Conservation (phyloP, 2,329 filamentous ascomycete species). For the Lasiodiplodia theobromae region DNA sequence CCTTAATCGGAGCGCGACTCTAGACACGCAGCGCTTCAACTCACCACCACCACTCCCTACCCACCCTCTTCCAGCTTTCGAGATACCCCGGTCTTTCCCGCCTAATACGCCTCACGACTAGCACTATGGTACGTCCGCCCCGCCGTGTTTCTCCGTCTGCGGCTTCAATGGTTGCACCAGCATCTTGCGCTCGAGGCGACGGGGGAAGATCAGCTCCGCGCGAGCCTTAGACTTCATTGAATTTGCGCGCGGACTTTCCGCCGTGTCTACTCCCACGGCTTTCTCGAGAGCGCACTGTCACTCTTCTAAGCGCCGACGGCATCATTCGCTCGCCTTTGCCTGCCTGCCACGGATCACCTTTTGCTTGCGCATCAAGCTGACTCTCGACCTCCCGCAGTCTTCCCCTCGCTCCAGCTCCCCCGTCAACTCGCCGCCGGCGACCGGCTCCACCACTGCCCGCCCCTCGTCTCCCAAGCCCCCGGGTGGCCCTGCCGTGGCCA, state of each 20-base stretch:
- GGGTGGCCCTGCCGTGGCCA: slow-evolving; percentile 92
- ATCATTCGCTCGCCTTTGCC: background rate
- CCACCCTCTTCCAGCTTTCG: slow-evolving; percentile 14
- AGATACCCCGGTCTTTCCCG: slow-evolving; percentile 16
- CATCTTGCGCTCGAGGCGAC: background rate
- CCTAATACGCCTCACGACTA: slow-evolving; percentile 10
- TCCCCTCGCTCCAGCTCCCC: slow-evolving; percentile 48
- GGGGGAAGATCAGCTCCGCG: slow-evolving; percentile 19
- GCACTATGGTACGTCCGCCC: slow-evolving; percentile 17
- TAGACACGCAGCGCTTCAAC: slow-evolving; percentile 23
- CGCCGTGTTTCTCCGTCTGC: background rate
- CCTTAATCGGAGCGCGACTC: slow-evolving; percentile 23
- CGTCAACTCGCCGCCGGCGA: slow-evolving; percentile 49
- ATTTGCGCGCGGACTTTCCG: background rate
- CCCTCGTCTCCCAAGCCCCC: slow-evolving; percentile 88
- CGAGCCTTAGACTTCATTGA: background rate
- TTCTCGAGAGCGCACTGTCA: background rate
- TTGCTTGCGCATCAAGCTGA: slow-evolving; percentile 4
- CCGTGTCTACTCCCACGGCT: background rate
- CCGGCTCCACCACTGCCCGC: slow-evolving; percentile 75
- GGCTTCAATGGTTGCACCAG: background rate
- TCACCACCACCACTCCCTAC: slow-evolving; percentile 20
- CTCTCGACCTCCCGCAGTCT: slow-evolving; percentile 35
- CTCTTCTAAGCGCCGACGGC: too few relatives aligned
- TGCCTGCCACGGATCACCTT: background rate